These are phyloP conservation scores for Aspergillus persii DNA, from an alignment of 2,329 filamentous ascomycete species.

Conservation along the genomic window DNA sequence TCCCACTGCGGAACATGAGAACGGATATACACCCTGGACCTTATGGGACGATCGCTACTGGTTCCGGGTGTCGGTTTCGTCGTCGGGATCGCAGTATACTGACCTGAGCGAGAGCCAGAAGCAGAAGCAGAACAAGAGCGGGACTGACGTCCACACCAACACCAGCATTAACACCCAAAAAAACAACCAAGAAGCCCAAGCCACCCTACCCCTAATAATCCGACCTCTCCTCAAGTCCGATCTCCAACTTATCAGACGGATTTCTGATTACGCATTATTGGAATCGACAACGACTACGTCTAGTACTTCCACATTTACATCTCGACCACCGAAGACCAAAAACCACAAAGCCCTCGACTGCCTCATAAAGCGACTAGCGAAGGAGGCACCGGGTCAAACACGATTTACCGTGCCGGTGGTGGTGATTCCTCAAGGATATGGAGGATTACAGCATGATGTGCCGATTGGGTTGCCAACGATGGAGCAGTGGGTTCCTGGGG, in stretches of 20 bases:
- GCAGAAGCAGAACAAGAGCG: no score
- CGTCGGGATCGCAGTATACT: not conserved
- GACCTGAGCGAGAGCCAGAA: no score
- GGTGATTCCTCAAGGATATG: conserved; percentile 8
- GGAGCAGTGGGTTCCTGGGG: conserved; percentile 18
- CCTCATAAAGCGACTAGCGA: conserved; percentile 19
- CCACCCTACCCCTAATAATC: not conserved
- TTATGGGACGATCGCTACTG: conserved; percentile 59
- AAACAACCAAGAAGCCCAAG: not conserved
- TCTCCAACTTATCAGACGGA: not conserved
- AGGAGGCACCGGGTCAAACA: conserved; percentile 33
- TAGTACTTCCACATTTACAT: no score
- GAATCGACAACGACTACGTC: no score
- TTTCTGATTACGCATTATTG: no score
- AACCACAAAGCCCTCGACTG: not conserved
- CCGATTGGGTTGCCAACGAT: conserved; percentile 31
- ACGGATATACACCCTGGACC: conserved; percentile 23
- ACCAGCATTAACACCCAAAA: no score
- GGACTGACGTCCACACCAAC: no score
- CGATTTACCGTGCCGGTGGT: conserved; percentile 46
- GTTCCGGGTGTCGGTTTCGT: conserved; percentile 47
- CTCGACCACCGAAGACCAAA: not conserved
- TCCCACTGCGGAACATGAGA: no score
- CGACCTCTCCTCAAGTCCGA: not conserved
- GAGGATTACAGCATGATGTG: conserved; percentile 7